Percentiles rank a stretch among this genome's conserved stretches.
phyloP scores from a whole-genome alignment of 495 filamentous ascomycete species.

The Aspergillus nidulans region DNA sequence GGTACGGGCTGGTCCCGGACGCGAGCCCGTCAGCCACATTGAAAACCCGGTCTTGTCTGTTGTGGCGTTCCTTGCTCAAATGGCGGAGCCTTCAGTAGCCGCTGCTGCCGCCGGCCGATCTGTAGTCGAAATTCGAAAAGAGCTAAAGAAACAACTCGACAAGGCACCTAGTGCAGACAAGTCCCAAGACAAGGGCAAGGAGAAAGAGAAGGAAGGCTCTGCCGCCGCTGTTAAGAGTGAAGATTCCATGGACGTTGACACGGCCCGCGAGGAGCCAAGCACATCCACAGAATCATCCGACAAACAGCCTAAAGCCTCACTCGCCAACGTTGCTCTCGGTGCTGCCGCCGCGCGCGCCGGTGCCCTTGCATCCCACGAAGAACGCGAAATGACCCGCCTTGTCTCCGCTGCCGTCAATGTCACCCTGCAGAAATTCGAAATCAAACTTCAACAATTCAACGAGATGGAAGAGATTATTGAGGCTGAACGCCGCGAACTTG shows the following conservation, averaged over 20 bases:
- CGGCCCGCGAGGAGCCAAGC: constrained; percentile 23
- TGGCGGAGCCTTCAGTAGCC: constrained; percentile 81
- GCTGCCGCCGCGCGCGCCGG: constrained; percentile 79
- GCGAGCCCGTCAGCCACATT: constrained; percentile 77
- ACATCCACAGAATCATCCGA: constrained; percentile 21
- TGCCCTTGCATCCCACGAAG: constrained; percentile 88
- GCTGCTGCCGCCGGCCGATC: constrained; percentile 83
- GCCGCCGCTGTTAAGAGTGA: constrained; percentile 58
- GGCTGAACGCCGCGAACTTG: constrained; percentile 87
- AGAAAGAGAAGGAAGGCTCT: constrained; percentile 50
- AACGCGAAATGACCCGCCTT: constrained; percentile 90
- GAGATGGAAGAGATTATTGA: constrained; percentile 91
- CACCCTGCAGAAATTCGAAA: constrained; percentile 75
- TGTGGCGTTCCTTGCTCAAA: constrained; percentile 82
- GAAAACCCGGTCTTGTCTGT: constrained; percentile 97
- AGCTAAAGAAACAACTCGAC: constrained; percentile 68
- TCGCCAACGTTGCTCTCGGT: constrained; percentile 77
- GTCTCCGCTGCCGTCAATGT: constrained; percentile 81
- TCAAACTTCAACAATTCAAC: constrained; percentile 87
- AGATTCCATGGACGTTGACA: constrained; percentile 66
- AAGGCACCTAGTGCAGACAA: constrained; percentile 38
- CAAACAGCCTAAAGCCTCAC: constrained; percentile 39
- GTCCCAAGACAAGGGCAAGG: constrained; percentile 47
- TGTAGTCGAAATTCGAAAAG: constrained; percentile 76
- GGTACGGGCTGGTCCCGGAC: constrained; percentile 61